A percentile compares a stretch with the other conserved stretches of the same genome.
phyloP scores from a whole-genome alignment of 1,284 basidiomycete genomes.

The Pseudozyma flocculosa region DNA sequence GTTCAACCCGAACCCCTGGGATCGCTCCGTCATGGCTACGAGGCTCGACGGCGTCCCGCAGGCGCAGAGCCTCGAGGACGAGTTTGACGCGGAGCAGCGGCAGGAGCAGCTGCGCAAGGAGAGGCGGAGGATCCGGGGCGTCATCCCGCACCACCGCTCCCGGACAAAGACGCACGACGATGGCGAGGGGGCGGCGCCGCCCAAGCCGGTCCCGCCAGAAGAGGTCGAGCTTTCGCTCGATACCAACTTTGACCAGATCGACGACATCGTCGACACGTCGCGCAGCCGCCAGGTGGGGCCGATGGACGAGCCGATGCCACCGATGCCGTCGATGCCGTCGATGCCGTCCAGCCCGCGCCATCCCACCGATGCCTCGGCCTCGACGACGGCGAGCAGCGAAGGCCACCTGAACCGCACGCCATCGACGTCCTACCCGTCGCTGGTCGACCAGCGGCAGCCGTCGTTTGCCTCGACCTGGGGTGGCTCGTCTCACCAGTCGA shows the following conservation, averaged over 20 bases:
- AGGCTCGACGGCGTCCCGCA: constrained; percentile 5
- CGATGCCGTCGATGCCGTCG: constrained; percentile 9
- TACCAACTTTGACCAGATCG: constrained; percentile 76
- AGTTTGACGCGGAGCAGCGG: constrained; percentile 17
- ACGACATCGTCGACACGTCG: constrained; percentile 73
- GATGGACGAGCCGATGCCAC: constrained; percentile 14
- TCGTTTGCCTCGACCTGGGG: constrained; percentile 17
- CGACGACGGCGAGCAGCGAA: constrained; percentile 22
- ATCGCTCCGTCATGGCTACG: constrained; percentile 13
- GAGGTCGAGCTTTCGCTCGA: constrained; percentile 63
- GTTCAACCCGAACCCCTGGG: constrained; percentile 10
- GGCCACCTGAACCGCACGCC: constrained; percentile 15
- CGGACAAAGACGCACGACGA: constrained; percentile 13
- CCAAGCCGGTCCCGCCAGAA: constrained; percentile 11
- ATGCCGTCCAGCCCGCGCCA: constrained; percentile 17
- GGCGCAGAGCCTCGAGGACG: constrained; percentile 22
- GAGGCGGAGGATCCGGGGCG: neutral
- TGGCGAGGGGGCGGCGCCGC: constrained; percentile 11
- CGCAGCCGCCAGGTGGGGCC: constrained; percentile 18
- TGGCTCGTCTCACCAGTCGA: constrained; percentile 15
- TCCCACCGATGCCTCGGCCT: neutral
- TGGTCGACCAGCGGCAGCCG: constrained; percentile 12
- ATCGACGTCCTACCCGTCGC: constrained; percentile 16
- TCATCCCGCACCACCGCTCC: neutral
- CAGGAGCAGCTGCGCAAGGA: constrained; percentile 1